Conservation (phyloP, 192 early-diverging fungal species). For the Rhizophagus clarus region DNA sequence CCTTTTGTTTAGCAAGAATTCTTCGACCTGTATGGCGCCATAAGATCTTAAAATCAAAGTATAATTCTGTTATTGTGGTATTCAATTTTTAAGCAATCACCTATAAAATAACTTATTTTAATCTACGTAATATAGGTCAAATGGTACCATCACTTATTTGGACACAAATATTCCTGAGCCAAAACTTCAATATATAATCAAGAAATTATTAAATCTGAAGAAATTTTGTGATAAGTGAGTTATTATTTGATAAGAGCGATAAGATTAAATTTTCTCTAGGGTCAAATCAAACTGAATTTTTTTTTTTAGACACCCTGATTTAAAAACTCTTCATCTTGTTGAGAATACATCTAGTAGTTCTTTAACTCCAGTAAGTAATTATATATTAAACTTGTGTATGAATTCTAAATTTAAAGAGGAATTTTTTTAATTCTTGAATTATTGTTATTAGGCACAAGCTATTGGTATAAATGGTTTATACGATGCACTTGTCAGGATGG, state of each 20-base stretch:
- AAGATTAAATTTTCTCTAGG: too few relatives aligned
- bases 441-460: neutral
- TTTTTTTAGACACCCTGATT: neutral
- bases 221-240: slow-evolving; percentile 23
- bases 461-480: slow-evolving; percentile 8
- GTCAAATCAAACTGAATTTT: neutral
- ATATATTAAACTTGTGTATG: neutral
- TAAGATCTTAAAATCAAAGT: slow-evolving; percentile 20
- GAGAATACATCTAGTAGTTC: neutral
- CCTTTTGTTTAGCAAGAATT: slow-evolving; percentile 23
- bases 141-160: too few relatives aligned
- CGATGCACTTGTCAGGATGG: slow-evolving; percentile 3
- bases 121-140: neutral
- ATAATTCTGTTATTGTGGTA: too few relatives aligned
- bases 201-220: neutral
- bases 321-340: neutral
- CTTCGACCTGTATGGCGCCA: slow-evolving; percentile 28
- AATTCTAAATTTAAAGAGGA: neutral
- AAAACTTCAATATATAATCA: neutral
- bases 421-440: neutral
- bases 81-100: too few relatives aligned
- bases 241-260: neutral
- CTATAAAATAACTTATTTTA: neutral
- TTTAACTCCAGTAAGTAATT: neutral
- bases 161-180: slow-evolving; percentile 15